phyloP scores from a whole-genome alignment of 1,284 basidiomycete species.

The Kalmanozyma brasiliensis region DNA sequence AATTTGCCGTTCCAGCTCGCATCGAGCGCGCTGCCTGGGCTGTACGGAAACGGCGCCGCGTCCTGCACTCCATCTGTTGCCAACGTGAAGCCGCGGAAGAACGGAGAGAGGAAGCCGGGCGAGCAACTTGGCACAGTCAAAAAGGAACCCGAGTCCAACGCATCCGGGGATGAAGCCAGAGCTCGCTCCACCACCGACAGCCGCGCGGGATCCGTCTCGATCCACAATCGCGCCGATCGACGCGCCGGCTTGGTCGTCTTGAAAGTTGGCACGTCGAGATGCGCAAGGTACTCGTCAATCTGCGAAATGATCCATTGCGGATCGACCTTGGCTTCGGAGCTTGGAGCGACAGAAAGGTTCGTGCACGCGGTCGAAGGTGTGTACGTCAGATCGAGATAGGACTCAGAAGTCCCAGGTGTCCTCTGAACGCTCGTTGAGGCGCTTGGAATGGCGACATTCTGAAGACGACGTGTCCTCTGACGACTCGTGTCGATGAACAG shows the following conservation, averaged over 20 bases:
- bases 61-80: constrained; percentile 3
- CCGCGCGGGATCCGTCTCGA: constrained; percentile 3
- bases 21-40: constrained; percentile 17
- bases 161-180: constrained; percentile 7
- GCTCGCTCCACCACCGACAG: constrained; percentile 2
- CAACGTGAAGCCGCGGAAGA: constrained; percentile 12
- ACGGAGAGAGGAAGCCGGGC: constrained; percentile 12
- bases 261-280: constrained; percentile 3
- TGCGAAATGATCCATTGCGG: constrained; percentile 24
- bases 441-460: not conserved
- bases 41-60: constrained; percentile 45
- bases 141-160: not conserved
- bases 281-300: constrained; percentile 42
- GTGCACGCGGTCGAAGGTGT: constrained; percentile 11
- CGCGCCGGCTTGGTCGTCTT: not conserved
- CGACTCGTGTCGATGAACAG: constrained; percentile 45
- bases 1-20: no score
- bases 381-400: no score
- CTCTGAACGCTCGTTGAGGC: not conserved
- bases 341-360: not conserved
- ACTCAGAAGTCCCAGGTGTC: constrained; percentile 1
- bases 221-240: not conserved
- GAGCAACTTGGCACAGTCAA: not conserved
- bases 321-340: not conserved
- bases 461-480: not conserved